These are phyloP conservation scores for Thermothelomyces thermophilus DNA, from an alignment of 2,329 filamentous ascomycete species.

Conservation along the genomic window DNA sequence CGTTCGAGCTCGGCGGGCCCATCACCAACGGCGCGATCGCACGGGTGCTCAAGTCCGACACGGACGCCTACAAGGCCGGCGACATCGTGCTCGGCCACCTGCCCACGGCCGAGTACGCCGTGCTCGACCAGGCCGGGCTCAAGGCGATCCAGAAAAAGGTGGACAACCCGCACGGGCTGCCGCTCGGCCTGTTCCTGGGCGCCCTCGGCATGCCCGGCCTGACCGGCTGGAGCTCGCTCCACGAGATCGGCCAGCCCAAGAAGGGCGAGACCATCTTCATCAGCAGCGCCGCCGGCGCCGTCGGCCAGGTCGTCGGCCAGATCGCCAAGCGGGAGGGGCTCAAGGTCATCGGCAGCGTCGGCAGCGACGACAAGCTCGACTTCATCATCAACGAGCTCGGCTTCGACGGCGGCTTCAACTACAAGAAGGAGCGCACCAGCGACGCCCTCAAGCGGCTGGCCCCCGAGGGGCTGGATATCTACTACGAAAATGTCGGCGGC, in stretches of 20 bases:
- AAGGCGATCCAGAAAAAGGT: constrained; percentile 44
- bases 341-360: constrained; percentile 72
- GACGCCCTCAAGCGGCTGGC: constrained; percentile 65
- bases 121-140: constrained; percentile 38
- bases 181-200: constrained; percentile 60
- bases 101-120: constrained; percentile 64
- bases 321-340: constrained; percentile 75
- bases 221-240: constrained; percentile 50
- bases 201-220: constrained; percentile 49
- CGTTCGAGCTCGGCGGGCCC: constrained; percentile 56
- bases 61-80: constrained; percentile 53
- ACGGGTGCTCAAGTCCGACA: constrained; percentile 64
- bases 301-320: constrained; percentile 78
- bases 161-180: constrained; percentile 60
- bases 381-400: constrained; percentile 50
- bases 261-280: constrained; percentile 77
- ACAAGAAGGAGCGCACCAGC: constrained; percentile 70
- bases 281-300: constrained; percentile 71
- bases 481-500: constrained; percentile 49
- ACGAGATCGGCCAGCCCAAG: constrained; percentile 65
- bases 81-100: constrained; percentile 56
- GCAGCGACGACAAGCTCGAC: constrained; percentile 71
- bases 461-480: constrained; percentile 69
- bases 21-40: constrained; percentile 59
- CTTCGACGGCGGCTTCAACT: constrained; percentile 67